Evolutionary conservation across 352 stramenopile species (phyloP).

Genomic region (Phytopythium litorale): DNA sequence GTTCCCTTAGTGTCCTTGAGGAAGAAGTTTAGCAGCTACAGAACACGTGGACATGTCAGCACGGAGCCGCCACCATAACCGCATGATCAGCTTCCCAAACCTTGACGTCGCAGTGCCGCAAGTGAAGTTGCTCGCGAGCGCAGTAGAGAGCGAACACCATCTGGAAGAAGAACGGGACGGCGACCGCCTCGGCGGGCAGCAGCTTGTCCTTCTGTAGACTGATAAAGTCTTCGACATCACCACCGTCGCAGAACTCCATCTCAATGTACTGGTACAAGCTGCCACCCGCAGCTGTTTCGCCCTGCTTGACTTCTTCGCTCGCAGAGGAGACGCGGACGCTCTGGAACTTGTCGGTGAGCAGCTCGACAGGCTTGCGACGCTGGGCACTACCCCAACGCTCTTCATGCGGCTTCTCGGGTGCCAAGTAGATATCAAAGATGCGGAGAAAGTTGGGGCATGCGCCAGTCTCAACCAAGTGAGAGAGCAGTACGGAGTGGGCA

Average conservation of each 20-base stretch:
- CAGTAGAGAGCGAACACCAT: constrained; percentile 96
- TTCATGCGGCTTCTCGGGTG: constrained; percentile 50
- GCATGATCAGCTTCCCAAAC: constrained; percentile 13
- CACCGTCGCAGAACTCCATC: constrained; percentile 97
- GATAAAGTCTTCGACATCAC: constrained; percentile 96
- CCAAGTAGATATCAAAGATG: constrained; percentile 90
- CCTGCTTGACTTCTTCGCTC: constrained; percentile 11
- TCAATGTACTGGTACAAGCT: constrained; percentile 94
- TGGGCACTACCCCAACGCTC: constrained; percentile 56
- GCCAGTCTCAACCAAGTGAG: constrained; percentile 75
- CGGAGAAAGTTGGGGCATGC: constrained; percentile 95
- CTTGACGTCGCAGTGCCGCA: constrained; percentile 99
- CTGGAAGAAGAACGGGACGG: constrained; percentile 93
- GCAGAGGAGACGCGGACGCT: constrained; percentile 7
- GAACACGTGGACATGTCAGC: constrained; percentile 2
- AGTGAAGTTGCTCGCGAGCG: constrained; percentile 80
- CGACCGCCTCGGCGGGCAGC: constrained; percentile 47
- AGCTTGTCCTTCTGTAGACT: constrained; percentile 70
- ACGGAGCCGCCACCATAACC: neutral
- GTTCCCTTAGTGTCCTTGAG: constrained; percentile 74
- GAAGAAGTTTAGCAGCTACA: constrained; percentile 97
- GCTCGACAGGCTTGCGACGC: constrained; percentile 64
- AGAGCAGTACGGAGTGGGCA: constrained; percentile 91
- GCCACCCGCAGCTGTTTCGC: constrained; percentile 6
- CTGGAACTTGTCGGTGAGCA: constrained; percentile 29